These are phyloP conservation scores for Flaveria brownii DNA, from an alignment of 129 eudicot genomes.

Conservation along the genomic window DNA sequence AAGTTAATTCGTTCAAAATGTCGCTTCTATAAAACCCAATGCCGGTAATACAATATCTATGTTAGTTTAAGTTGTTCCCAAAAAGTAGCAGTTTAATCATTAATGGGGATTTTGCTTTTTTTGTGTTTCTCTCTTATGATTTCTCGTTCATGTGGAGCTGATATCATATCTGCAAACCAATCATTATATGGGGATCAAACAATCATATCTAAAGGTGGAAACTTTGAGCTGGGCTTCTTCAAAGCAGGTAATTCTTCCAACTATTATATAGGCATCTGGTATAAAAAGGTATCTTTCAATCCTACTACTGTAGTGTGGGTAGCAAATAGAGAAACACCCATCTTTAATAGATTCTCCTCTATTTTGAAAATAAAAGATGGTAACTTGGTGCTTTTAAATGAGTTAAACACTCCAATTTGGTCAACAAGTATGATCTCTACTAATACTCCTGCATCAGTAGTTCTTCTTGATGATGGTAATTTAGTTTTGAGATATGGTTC, in stretches of 20 bases:
- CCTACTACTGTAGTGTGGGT: constrained; percentile 46
- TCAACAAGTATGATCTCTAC: constrained; percentile 43
- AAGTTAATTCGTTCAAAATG: too few relatives aligned
- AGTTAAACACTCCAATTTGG: constrained; percentile 41
- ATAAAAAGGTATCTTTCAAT: constrained; percentile 18
- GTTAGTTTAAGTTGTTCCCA: too few relatives aligned
- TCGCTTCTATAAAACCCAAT: too few relatives aligned
- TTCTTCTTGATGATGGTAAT: constrained; percentile 46
- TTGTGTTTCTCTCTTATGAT: background rate
- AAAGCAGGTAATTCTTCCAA: constrained; percentile 44
- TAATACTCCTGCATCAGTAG: constrained; percentile 13
- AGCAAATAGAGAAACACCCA: constrained; percentile 52
- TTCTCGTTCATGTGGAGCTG: background rate
- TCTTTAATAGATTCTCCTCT: constrained; percentile 33
- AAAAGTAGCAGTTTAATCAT: too few relatives aligned
- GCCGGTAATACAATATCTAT: too few relatives aligned
- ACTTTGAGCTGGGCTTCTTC: constrained; percentile 50
- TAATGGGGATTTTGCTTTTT: background rate
- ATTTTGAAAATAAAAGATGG: constrained; percentile 43
- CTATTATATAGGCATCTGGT: constrained; percentile 61
- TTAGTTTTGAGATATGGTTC: constrained; percentile 32
- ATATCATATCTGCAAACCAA: constrained; percentile 30
- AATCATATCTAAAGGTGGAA: constrained; percentile 30
- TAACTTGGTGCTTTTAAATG: constrained; percentile 42
- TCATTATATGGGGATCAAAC: constrained; percentile 43